Evolutionary conservation across 352 stramenopile genomes (phyloP).

Genomic region (Globisporangium yorkense): DNA sequence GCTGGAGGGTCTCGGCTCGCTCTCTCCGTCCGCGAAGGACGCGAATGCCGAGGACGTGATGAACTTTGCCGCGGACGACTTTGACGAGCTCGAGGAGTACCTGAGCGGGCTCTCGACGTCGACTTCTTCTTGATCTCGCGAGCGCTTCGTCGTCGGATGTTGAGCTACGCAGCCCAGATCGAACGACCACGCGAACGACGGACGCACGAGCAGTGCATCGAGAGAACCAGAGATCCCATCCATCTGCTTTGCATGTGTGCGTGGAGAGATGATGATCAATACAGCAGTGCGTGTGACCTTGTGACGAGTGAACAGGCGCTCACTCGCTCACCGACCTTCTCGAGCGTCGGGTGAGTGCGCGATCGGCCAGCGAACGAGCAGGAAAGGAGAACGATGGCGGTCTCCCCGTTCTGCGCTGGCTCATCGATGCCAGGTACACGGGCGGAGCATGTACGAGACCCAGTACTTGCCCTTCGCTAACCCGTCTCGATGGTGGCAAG

Average conservation of each 20-base stretch:
- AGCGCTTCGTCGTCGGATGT: not conserved
- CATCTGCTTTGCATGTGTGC: not conserved
- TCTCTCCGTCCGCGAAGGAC: conserved; percentile 41
- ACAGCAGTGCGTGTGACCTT: not conserved
- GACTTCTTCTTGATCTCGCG: conserved; percentile 15
- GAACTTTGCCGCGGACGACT: conserved; percentile 85
- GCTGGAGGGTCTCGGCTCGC: conserved; percentile 49
- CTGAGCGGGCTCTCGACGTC: conserved; percentile 68
- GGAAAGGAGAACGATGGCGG: conserved; percentile 1
- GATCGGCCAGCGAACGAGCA: too few species aligned
- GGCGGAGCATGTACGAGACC: too few species aligned
- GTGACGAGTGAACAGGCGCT: not conserved
- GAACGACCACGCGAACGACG: not conserved
- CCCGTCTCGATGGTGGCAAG: conserved; percentile 12
- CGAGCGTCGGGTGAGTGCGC: too few species aligned
- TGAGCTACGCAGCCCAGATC: too few species aligned
- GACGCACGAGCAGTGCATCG: not conserved
- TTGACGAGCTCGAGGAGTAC: conserved; percentile 87
- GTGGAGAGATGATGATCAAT: not conserved
- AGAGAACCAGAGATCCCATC: not conserved
- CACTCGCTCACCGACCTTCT: not conserved
- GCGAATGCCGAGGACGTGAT: conserved; percentile 53
- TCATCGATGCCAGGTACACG: conserved; percentile 23
- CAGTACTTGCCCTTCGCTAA: too few species aligned
- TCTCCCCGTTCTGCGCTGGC: conserved; percentile 18